Evolutionary conservation across 2,329 filamentous ascomycete genomes (phyloP), one percentile per base, ranked within the genome.

Genomic region (Colletotrichum incanum): DNA sequence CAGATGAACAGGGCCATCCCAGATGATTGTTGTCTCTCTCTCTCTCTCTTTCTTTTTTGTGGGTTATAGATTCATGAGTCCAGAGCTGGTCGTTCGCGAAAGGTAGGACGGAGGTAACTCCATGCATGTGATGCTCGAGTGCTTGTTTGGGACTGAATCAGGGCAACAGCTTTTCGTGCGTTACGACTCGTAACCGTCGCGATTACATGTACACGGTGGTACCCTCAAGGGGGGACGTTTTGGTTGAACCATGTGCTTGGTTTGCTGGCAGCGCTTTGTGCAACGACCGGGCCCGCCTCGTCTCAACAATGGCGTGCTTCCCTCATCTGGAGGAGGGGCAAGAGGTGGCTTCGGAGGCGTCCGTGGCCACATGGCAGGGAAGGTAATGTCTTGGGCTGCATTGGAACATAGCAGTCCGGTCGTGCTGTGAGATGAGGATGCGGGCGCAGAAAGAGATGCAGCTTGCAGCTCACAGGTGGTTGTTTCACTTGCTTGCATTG

Each of bases 291-390:
- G 37, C 56, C 55, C 45, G 34, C 39, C 47, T 61, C 63, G 34
- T 71, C 63, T 67, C 47, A 71, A 56, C 31, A 56, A 67, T 67
- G 64, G 64, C 68, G 63, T 62, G 55, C 47, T 71, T 49, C 63
- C 49, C 47, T 23, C 47, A 49, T 47, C 23, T 41, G 67, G 43
- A 54, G 47, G 43, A 47, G 47, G 41, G 47, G 23, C 28, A 43
- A 49, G 45, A 39, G 49, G 31, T 56, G 52, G 54, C 55, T 37
- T 52, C n/a, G 28, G 54, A 45, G 47, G 62, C 63, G 63, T 54
- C 34, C 23, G 43, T 66, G 49, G 41, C 49, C 64, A 67, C 63
- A 49, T 62, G 31, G 59, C 64, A 61, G 54, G 39, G 64, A 43
- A 52, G 26, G 28, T 23, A 16, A 26, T 49, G n/a, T 47, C 9